Evolutionary conservation across 2,329 filamentous ascomycete species (phyloP).

Genomic region (Teratosphaeria nubilosa): DNA sequence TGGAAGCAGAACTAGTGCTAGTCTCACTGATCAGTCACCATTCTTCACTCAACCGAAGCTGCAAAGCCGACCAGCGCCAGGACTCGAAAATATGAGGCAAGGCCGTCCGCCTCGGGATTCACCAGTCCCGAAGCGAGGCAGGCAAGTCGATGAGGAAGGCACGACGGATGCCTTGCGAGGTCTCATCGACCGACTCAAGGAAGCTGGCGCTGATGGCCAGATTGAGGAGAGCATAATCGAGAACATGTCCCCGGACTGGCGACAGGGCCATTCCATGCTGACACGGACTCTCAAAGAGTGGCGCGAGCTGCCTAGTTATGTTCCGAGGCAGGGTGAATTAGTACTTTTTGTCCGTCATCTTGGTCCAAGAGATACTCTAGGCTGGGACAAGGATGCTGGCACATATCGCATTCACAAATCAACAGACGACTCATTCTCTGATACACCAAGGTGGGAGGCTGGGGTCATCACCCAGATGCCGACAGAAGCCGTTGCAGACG

Average conservation of each 20-base stretch:
- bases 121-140: conserved; percentile 4
- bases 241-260: conserved; percentile 46
- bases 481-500: conserved; percentile 29
- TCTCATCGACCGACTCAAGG: conserved; percentile 39
- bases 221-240: conserved; percentile 41
- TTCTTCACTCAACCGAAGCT: conserved; percentile 2
- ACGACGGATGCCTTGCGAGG: conserved; percentile 44
- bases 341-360: conserved; percentile 42
- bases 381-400: conserved; percentile 16
- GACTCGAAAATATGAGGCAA: neutral
- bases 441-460: conserved; percentile 44
- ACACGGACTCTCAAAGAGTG: conserved; percentile 33
- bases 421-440: conserved; percentile 4
- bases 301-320: conserved; percentile 37
- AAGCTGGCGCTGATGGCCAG: conserved; percentile 17
- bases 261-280: conserved; percentile 38
- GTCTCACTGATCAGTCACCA: conserved; percentile 6
- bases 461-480: conserved; percentile 46
- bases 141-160: conserved; percentile 40
- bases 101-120: neutral
- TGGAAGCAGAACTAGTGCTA: conserved; percentile 6
- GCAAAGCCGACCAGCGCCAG: neutral
- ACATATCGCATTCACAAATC: conserved; percentile 13
- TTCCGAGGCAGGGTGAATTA: conserved; percentile 47
- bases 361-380: conserved; percentile 18